These are phyloP conservation scores for Graphiopsis chlorocephala DNA, from an alignment of 2,329 filamentous ascomycete genomes.

Conservation along the genomic window DNA sequence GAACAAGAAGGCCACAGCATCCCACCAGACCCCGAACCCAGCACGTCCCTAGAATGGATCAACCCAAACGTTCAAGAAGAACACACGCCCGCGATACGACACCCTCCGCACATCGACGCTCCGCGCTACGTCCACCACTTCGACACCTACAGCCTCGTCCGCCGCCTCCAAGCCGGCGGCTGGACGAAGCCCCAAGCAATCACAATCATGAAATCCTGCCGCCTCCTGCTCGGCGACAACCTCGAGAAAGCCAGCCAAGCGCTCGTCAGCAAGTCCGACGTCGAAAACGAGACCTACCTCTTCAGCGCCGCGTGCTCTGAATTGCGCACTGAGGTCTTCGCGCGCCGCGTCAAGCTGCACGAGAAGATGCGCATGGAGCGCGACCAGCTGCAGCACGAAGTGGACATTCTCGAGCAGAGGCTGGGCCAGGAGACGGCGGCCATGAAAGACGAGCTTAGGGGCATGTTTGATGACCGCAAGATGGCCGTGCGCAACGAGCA, in stretches of 20 bases:
- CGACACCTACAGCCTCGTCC: constrained; percentile 87
- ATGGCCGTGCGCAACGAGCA: constrained; percentile 90
- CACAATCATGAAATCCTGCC: constrained; percentile 88
- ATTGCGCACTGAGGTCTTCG: constrained; percentile 79
- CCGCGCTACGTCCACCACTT: constrained; percentile 92
- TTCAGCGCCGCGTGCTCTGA: constrained; percentile 94
- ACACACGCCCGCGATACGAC: constrained; percentile 51
- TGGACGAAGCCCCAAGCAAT: constrained; percentile 74
- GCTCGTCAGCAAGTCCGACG: constrained; percentile 84
- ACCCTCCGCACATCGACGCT: constrained; percentile 58
- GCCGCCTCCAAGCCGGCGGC: constrained; percentile 67
- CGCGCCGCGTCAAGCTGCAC: constrained; percentile 70
- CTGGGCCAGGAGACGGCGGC: constrained; percentile 78
- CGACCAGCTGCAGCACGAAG: constrained; percentile 84
- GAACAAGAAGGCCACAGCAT: constrained; percentile 23
- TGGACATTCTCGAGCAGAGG: constrained; percentile 85
- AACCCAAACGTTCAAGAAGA: constrained; percentile 31
- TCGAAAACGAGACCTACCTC: constrained; percentile 90
- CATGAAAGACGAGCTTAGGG: constrained; percentile 87
- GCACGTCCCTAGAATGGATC: constrained; percentile 26
- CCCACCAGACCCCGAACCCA: constrained; percentile 15
- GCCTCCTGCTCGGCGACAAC: constrained; percentile 72
- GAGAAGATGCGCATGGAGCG: constrained; percentile 81
- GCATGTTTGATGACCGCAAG: constrained; percentile 93
- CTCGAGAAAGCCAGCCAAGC: constrained; percentile 75